Evolutionary conservation across 2,329 filamentous ascomycete species (phyloP).

Genomic region (Ascosphaera pollenicola): DNA sequence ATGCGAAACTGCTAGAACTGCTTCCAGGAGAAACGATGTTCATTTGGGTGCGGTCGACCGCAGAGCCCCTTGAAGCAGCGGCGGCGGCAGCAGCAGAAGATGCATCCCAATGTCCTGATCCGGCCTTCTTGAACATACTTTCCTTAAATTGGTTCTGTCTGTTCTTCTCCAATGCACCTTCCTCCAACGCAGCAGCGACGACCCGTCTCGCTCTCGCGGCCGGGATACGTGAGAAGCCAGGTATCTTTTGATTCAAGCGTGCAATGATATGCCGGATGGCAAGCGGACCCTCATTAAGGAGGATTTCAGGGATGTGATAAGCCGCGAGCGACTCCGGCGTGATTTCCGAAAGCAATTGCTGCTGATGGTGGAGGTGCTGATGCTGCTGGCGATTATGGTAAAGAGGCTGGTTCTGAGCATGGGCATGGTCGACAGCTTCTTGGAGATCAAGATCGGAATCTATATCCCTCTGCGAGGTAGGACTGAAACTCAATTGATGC

Average conservation of each 20-base stretch:
- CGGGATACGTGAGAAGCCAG: slow-evolving; percentile 74
- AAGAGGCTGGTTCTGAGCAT: slow-evolving; percentile 20
- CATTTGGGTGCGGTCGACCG: background rate
- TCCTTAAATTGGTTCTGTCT: slow-evolving; percentile 28
- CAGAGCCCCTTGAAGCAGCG: slow-evolving; percentile 14
- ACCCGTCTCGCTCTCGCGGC: slow-evolving; percentile 76
- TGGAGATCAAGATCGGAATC: slow-evolving; percentile 79
- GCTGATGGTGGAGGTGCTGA: too few relatives aligned
- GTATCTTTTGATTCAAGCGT: slow-evolving; percentile 78
- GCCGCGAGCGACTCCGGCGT: slow-evolving; percentile 69
- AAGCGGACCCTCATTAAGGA: slow-evolving; percentile 71
- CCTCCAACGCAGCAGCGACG: slow-evolving; percentile 80
- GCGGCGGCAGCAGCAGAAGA: slow-evolving; percentile 45
- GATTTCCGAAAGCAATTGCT: slow-evolving; percentile 31
- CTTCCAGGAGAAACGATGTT: too few relatives aligned
- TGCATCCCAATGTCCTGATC: slow-evolving; percentile 93
- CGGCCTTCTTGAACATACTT: slow-evolving; percentile 56
- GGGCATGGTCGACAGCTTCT: slow-evolving; percentile 36
- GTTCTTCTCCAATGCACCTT: too few relatives aligned
- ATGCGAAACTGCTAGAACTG: too few relatives aligned
- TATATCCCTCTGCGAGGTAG: slow-evolving; percentile 13
- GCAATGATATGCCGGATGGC: slow-evolving; percentile 93
- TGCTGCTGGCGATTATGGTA: slow-evolving; percentile 1
- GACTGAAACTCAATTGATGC: too few relatives aligned
- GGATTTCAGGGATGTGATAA: slow-evolving; percentile 73